These are phyloP conservation scores for Termitomyces sp. DNA, from an alignment of 768 basidiomycete genomes.

Conservation along the genomic window DNA sequence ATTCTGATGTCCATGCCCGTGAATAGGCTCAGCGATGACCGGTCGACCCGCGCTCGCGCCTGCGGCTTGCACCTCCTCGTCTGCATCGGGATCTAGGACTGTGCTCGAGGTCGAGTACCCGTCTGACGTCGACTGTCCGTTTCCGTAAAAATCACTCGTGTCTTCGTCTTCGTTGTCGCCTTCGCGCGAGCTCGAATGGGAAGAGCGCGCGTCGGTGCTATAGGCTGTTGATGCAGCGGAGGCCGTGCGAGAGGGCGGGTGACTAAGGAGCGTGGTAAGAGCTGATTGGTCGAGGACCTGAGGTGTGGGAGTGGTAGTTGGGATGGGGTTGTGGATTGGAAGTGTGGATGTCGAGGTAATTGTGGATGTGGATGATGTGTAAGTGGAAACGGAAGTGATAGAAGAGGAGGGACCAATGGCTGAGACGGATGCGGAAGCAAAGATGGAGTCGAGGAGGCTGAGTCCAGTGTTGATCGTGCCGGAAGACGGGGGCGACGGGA, in stretches of 20 bases:
- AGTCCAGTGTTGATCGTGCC: slow-evolving; percentile 39
- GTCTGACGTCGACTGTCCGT: slow-evolving; percentile 24
- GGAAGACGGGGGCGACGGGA: slow-evolving; percentile 14
- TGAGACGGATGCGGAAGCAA: slow-evolving; percentile 52
- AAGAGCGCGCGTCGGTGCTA: slow-evolving; percentile 26
- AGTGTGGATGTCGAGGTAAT: slow-evolving; percentile 6
- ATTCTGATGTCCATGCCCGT: slow-evolving; percentile 3
- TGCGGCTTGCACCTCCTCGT: slow-evolving; percentile 21
- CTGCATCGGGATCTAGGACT: slow-evolving; percentile 30
- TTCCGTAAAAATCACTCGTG: slow-evolving; percentile 16
- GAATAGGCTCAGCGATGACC: slow-evolving; percentile 18
- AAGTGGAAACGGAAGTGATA: slow-evolving; percentile 9
- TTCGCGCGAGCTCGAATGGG: slow-evolving; percentile 42
- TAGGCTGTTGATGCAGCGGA: slow-evolving; percentile 31
- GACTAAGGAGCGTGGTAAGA: slow-evolving; percentile 57
- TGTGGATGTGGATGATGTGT: slow-evolving; percentile 10
- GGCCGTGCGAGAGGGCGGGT: slow-evolving; percentile 36
- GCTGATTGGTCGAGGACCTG: slow-evolving; percentile 72
- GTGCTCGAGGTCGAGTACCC: slow-evolving; percentile 39
- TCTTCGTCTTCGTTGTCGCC: slow-evolving; percentile 51
- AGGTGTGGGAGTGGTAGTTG: slow-evolving; percentile 45
- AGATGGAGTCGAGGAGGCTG: slow-evolving; percentile 61
- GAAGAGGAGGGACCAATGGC: not conserved
- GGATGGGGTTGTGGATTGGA: slow-evolving; percentile 49
- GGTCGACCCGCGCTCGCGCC: slow-evolving; percentile 28